Evolutionary conservation across 1,284 basidiomycete species (phyloP).

Genomic region (Coniferiporia sulphurascens): DNA sequence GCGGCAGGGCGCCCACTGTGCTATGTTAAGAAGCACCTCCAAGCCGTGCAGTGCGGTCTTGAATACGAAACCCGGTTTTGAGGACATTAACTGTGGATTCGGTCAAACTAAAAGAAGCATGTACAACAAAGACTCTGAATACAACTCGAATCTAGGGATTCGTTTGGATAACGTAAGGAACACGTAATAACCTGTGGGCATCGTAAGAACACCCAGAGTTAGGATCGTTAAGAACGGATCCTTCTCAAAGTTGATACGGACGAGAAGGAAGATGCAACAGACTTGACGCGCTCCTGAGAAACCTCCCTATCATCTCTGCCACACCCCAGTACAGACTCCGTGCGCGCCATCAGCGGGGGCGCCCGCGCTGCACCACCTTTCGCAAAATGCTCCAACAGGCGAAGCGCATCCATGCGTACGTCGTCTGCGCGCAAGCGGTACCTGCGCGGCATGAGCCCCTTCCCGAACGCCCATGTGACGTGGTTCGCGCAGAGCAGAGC

Average conservation of each 20-base stretch:
- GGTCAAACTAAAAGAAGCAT: too few relatives aligned
- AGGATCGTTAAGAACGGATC: too few relatives aligned
- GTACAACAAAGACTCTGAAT: too few relatives aligned
- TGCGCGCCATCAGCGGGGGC: slow-evolving; percentile 10
- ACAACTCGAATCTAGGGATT: too few relatives aligned
- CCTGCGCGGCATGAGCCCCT: slow-evolving; percentile 62
- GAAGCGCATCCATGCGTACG: slow-evolving; percentile 36
- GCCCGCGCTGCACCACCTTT: not conserved
- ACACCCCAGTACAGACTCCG: not conserved
- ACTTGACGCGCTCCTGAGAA: not conserved
- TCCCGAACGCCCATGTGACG: slow-evolving; percentile 64
- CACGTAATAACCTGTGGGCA: too few relatives aligned
- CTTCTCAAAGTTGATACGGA: not conserved
- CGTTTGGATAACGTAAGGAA: too few relatives aligned
- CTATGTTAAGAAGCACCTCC: too few relatives aligned
- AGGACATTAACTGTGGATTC: too few relatives aligned
- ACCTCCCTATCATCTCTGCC: slow-evolving; percentile 11
- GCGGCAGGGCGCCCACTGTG: too few relatives aligned
- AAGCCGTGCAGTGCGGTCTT: too few relatives aligned
- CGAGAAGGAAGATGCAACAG: not conserved
- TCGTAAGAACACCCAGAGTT: too few relatives aligned
- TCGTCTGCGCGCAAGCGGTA: slow-evolving; percentile 55
- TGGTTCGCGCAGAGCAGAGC: slow-evolving; percentile 71
- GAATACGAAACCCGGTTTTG: too few relatives aligned
- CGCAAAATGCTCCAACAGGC: slow-evolving; percentile 16